A percentile compares a stretch with the other conserved stretches of the same genome.
Conservation (phyloP, 345 rosid species). For the Nephelium lappaceum region DNA sequence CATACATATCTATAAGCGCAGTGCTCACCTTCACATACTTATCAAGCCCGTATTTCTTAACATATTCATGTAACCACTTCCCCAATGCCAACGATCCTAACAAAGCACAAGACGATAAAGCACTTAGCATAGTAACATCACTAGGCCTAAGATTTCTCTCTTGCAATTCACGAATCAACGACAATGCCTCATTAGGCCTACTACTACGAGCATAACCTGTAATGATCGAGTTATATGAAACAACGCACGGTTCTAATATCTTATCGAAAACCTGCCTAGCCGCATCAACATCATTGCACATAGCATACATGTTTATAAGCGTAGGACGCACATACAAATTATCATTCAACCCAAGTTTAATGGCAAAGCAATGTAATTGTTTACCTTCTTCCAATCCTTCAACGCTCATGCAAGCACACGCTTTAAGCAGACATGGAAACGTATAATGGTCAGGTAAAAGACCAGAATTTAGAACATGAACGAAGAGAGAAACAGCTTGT, state of each 20-base stretch:
- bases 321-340: constrained; percentile 66
- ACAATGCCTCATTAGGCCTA: constrained; percentile 71
- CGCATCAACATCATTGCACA: constrained; percentile 62
- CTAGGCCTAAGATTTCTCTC: constrained; percentile 54
- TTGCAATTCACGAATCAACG: constrained; percentile 76
- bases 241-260: constrained; percentile 61
- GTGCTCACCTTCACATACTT: constrained; percentile 70
- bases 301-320: constrained; percentile 67
- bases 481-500: constrained; percentile 47
- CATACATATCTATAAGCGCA: constrained; percentile 85
- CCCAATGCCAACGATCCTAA: constrained; percentile 85
- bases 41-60: constrained; percentile 52
- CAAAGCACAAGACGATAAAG: constrained; percentile 77
- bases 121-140: constrained; percentile 76
- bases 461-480: constrained; percentile 42
- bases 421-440: constrained; percentile 70
- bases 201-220: constrained; percentile 66
- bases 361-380: constrained; percentile 53
- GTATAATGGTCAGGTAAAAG: constrained; percentile 65
- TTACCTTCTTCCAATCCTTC: constrained; percentile 62
- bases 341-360: constrained; percentile 54
- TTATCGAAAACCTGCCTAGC: constrained; percentile 63
- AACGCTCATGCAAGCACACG: constrained; percentile 38
- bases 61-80: constrained; percentile 79
- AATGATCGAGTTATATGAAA: constrained; percentile 77